Percentiles rank a stretch among this genome's conserved stretches.
phyloP scores from a whole-genome alignment of 805 yeast genomes.

The Candida awuae region DNA sequence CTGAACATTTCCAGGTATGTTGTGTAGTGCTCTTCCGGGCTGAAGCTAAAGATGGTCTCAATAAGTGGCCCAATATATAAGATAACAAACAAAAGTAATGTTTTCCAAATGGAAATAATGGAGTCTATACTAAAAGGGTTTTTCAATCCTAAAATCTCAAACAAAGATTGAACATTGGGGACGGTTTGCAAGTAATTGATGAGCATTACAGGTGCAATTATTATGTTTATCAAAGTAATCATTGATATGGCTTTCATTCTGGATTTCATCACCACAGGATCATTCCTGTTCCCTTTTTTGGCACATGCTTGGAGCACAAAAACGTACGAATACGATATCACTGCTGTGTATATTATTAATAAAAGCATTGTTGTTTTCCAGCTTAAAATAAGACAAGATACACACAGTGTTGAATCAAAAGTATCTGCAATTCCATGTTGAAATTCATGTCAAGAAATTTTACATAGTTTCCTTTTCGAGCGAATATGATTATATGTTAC shows the following conservation, averaged over 20 bases:
- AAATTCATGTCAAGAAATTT: too few species aligned
- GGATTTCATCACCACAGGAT: slow-evolving; percentile 34
- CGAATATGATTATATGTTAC: too few species aligned
- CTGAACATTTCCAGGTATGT: slow-evolving; percentile 28
- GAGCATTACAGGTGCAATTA: slow-evolving; percentile 27
- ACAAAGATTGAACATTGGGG: slow-evolving; percentile 5
- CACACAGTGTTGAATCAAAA: not conserved
- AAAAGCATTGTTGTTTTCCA: too few species aligned
- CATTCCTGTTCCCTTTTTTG: slow-evolving; percentile 31
- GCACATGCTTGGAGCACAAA: slow-evolving; percentile 30
- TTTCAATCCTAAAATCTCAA: slow-evolving; percentile 16
- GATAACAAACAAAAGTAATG: slow-evolving; percentile 15
- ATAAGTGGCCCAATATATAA: slow-evolving; percentile 34
- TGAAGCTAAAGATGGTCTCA: not conserved
- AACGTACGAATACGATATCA: slow-evolving; percentile 41
- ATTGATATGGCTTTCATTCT: slow-evolving; percentile 34
- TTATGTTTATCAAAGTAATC: slow-evolving; percentile 25
- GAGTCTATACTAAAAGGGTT: not conserved
- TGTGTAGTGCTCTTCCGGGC: not conserved
- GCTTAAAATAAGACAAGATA: too few species aligned
- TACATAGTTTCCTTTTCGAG: too few species aligned
- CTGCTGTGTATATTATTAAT: slow-evolving; percentile 19
- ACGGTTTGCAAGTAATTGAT: slow-evolving; percentile 14
- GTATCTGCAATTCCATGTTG: too few species aligned
- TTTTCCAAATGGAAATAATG: not conserved